phyloP scores from a whole-genome alignment of 805 yeast genomes.

The Nematodospora valgi region DNA sequence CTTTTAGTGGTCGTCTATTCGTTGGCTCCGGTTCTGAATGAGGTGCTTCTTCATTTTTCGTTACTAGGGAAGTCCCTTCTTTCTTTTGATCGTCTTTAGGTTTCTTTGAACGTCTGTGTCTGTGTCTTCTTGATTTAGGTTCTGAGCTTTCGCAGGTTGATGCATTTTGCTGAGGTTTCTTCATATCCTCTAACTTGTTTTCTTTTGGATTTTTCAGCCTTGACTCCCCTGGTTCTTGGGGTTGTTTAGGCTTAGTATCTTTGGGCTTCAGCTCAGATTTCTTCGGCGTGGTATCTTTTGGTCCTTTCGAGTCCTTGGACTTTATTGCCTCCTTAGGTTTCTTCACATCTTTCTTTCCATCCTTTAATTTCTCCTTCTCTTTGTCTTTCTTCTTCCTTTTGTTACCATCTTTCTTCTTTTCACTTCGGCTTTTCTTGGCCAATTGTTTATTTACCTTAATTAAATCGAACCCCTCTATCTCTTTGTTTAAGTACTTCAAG shows the following conservation, averaged over 20 bases:
- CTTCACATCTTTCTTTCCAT: constrained; percentile 10
- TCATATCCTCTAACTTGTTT: too few relatives aligned
- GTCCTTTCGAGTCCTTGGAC: not conserved
- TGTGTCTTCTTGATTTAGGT: too few relatives aligned
- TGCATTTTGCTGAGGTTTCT: too few relatives aligned
- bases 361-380: constrained; percentile 11
- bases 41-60: too few relatives aligned
- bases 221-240: too few relatives aligned
- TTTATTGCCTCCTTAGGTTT: not conserved
- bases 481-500: constrained; percentile 7
- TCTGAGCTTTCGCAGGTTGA: too few relatives aligned
- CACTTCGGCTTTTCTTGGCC: constrained; percentile 5
- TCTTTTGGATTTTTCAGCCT: too few relatives aligned
- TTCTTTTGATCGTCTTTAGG: too few relatives aligned
- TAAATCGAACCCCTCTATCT: constrained; percentile 10
- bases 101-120: too few relatives aligned
- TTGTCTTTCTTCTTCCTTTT: constrained; percentile 10
- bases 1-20: too few relatives aligned
- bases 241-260: not conserved
- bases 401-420: constrained; percentile 7
- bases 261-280: not conserved
- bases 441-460: constrained; percentile 10
- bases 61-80: too few relatives aligned
- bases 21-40: too few relatives aligned
- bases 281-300: constrained; percentile 1